Evolutionary conservation across 257 asterid genomes (phyloP), one percentile per base, ranked within the genome.

Genomic region (Ehretia macrophylla): DNA sequence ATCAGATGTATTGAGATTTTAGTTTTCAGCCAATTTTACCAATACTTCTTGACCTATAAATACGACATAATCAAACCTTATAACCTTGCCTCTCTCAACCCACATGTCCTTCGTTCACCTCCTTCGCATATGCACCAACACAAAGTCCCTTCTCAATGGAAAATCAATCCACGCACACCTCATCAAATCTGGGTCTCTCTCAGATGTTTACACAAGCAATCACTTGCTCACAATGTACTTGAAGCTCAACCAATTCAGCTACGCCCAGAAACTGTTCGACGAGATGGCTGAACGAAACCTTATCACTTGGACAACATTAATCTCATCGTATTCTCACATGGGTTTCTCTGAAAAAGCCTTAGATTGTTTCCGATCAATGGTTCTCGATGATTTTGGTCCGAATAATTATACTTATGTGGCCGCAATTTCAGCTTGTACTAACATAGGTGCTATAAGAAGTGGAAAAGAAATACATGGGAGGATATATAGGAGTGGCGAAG

Each of bases 381-480:
- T 77, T 78, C 78, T 75, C 48, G 86, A 72, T 22, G 92, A 71
- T 72, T 68, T 77, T 19, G 22, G 55, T 32, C 95, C 95, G 1
- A 90, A 84, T 68, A 72, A 71, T 63, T 86, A 82, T 65, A 79
- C 87, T 19, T 80, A 75, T 32, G 91, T 86, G 5, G 87, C 83
- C 0, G 85, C 83, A 17, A 59, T 90, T 60, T 77, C 94, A 8
- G 85, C 92, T 37, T 84, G 90, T 66, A 76, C 81, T 68, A 70
- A 65, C 40, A 32, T 70, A n/a, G 61, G 69, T 17, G 86, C 81
- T 20, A 47, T 72, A 63, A 69, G 77, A 55, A 59, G 10, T 32
- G 97, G 96, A 17, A 83, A 81, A 70, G 96, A 86, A 71, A 67
- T 90, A 39, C 97, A 90, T 54, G 90, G 82, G 45, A 83, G 81